phyloP scores from a whole-genome alignment of 805 yeast species.

The Lachancea nothofagi region DNA sequence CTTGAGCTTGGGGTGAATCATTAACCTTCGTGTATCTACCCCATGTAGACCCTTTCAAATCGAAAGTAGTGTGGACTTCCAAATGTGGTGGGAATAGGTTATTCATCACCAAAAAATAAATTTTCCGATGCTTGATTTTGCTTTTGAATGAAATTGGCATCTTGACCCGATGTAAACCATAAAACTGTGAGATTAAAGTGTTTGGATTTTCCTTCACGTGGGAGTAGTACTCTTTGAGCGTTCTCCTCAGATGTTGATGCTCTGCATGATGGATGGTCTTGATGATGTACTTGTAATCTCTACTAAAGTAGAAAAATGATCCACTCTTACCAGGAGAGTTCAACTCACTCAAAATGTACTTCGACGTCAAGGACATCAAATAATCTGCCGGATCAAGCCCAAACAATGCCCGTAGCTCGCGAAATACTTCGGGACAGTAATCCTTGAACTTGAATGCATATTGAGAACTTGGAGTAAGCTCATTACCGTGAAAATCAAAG shows the following conservation, averaged over 20 bases:
- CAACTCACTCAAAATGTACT: conserved; percentile 82
- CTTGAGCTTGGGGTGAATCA: conserved; percentile 12
- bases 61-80: conserved; percentile 79
- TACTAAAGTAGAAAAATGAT: conserved; percentile 88
- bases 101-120: conserved; percentile 94
- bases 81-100: conserved; percentile 92
- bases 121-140: conserved; percentile 51
- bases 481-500: conserved; percentile 82
- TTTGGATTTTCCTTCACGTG: conserved; percentile 83
- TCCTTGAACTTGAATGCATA: conserved; percentile 96
- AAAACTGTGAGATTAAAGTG: conserved; percentile 89
- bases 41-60: conserved; percentile 87
- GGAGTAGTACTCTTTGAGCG: conserved; percentile 67
- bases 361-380: conserved; percentile 84
- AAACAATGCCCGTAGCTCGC: conserved; percentile 74
- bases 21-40: conserved; percentile 56
- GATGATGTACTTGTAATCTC: conserved; percentile 90
- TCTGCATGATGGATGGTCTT: conserved; percentile 94
- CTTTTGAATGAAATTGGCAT: conserved; percentile 56
- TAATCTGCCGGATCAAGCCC: conserved; percentile 96
- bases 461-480: conserved; percentile 85
- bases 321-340: conserved; percentile 98
- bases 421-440: conserved; percentile 88
- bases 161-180: conserved; percentile 90
- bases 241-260: conserved; percentile 72